Conservation (phyloP, 257 asterid genomes). For the Orobanche coerulescens region DNA sequence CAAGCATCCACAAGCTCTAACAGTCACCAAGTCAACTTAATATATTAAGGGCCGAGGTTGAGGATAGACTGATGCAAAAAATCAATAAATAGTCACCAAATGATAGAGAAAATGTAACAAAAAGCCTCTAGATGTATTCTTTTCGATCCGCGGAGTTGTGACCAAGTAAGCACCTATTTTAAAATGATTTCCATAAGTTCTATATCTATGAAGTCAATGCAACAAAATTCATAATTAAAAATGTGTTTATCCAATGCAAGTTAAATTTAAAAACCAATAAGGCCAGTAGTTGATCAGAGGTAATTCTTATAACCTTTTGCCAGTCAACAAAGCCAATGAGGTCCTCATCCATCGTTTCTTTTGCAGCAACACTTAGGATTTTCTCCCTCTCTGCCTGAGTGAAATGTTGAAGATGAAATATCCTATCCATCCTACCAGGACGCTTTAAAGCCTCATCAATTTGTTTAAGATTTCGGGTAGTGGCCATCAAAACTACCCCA, state of each 20-base stretch:
- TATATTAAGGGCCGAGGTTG: neutral
- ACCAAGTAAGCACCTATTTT: neutral
- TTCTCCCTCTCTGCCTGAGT: slow-evolving; percentile 82
- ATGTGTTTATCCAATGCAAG: neutral
- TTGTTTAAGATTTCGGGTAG: slow-evolving; percentile 80
- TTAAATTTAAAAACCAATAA: slow-evolving; percentile 4
- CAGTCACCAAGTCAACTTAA: neutral
- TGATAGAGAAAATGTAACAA: neutral
- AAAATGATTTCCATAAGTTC: neutral
- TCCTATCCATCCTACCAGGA: slow-evolving; percentile 98
- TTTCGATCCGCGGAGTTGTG: neutral
- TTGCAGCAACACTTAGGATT: slow-evolving; percentile 64
- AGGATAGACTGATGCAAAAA: neutral
- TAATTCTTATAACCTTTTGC: slow-evolving; percentile 56
- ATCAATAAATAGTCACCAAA: neutral
- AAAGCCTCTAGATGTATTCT: neutral
- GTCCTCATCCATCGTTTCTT: slow-evolving; percentile 86
- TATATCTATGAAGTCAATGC: neutral
- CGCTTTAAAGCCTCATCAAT: slow-evolving; percentile 91
- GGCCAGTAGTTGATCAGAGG: slow-evolving; percentile 10
- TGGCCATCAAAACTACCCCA: slow-evolving; percentile 98
- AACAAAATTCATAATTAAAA: slow-evolving; percentile 1
- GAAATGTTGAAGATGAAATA: slow-evolving; percentile 89
- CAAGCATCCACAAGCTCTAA: neutral
- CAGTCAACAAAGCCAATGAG: slow-evolving; percentile 79